A percentile compares a stretch with the other conserved stretches of the same genome.
These are phyloP conservation scores for Tylopilus sp. DNA, from an alignment of 768 basidiomycete species.

Conservation along the genomic window DNA sequence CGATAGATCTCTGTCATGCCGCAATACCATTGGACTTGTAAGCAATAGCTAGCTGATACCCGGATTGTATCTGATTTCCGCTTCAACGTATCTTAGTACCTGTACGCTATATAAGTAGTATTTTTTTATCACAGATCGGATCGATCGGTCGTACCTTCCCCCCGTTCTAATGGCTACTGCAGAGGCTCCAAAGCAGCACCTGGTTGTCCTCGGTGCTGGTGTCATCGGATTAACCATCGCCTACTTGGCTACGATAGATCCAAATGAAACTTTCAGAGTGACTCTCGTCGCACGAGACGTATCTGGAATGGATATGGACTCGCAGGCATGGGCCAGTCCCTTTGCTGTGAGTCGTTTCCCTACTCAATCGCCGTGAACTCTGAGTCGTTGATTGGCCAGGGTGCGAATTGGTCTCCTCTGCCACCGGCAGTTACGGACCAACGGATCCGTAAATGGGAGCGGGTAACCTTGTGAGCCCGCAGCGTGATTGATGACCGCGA, in stretches of 20 bases:
- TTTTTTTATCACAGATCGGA: background rate
- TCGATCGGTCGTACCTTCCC: background rate
- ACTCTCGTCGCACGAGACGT: slow-evolving; percentile 37
- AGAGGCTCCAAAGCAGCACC: slow-evolving; percentile 7
- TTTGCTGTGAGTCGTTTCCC: slow-evolving; percentile 39
- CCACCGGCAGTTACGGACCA: slow-evolving; percentile 34
- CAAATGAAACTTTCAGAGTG: slow-evolving; percentile 15
- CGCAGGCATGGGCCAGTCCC: slow-evolving; percentile 48
- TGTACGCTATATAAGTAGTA: background rate
- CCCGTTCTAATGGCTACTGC: slow-evolving; percentile 7
- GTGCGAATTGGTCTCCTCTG: slow-evolving; percentile 46
- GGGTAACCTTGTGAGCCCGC: slow-evolving; percentile 38
- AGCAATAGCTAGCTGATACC: background rate
- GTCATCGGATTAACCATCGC: slow-evolving; percentile 39
- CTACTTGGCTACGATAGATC: slow-evolving; percentile 28
- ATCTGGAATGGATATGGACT: slow-evolving; percentile 34
- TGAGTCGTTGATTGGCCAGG: slow-evolving; percentile 26
- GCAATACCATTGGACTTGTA: background rate
- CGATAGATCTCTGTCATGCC: background rate
- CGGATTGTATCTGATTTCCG: background rate
- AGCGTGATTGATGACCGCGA: background rate
- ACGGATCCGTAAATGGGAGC: slow-evolving; percentile 37
- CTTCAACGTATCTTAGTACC: background rate
- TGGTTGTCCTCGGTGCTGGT: slow-evolving; percentile 38
- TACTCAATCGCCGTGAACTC: background rate